These are phyloP conservation scores for Lecanicillium sp. DNA, from an alignment of 2,329 filamentous ascomycete genomes.

Conservation along the genomic window DNA sequence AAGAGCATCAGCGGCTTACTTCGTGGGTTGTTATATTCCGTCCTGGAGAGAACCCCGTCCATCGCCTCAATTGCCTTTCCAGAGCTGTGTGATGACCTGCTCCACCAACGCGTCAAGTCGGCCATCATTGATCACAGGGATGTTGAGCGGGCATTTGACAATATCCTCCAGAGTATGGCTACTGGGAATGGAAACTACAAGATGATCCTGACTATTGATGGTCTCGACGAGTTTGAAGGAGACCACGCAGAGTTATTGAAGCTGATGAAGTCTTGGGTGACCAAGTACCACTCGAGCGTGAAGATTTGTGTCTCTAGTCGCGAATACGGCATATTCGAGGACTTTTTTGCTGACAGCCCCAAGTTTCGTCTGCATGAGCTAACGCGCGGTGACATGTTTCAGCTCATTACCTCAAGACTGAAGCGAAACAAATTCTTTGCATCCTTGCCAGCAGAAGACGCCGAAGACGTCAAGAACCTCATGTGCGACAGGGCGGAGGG, in stretches of 20 bases:
- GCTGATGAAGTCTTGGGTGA: slow-evolving; percentile 5
- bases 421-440: not conserved
- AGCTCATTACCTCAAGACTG: not conserved
- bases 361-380: slow-evolving; percentile 8
- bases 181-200: not conserved
- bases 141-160: slow-evolving; percentile 1
- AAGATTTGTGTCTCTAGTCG: slow-evolving; percentile 6
- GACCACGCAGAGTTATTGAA: slow-evolving; percentile 7
- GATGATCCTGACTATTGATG: slow-evolving; percentile 12
- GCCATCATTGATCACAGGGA: not conserved
- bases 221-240: slow-evolving; percentile 17
- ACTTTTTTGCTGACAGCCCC: not conserved
- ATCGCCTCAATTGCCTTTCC: slow-evolving; percentile 1
- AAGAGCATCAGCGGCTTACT: slow-evolving; percentile 4
- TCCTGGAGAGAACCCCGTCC: slow-evolving; percentile 1
- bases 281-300: slow-evolving; percentile 1
- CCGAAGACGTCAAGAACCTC: not conserved
- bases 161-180: not conserved
- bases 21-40: slow-evolving; percentile 4
- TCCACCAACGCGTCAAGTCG: not conserved
- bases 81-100: not conserved
- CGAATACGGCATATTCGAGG: slow-evolving; percentile 4
- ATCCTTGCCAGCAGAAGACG: not conserved
- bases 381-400: slow-evolving; percentile 2
- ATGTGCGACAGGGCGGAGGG: slow-evolving; percentile 2